Conservation (phyloP, 106 monocot genomes). For the Phalaenopsis equestris region DNA sequence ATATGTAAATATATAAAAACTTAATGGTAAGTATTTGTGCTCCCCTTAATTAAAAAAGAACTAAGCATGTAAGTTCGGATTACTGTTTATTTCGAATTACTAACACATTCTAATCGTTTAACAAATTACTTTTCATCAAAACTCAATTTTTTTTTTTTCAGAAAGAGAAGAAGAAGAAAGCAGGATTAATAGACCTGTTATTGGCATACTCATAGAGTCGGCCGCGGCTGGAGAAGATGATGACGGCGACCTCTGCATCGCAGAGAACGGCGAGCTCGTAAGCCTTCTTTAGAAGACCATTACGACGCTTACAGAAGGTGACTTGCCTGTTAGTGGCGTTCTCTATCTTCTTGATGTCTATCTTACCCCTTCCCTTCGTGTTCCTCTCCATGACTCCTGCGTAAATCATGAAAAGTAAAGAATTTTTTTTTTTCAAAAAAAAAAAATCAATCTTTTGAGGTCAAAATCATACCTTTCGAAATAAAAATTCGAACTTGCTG, state of each 20-base stretch:
- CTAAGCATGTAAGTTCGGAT: too few species aligned
- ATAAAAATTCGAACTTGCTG: not conserved
- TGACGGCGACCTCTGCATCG: conserved; percentile 15
- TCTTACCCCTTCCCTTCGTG: conserved; percentile 11
- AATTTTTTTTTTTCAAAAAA: too few species aligned
- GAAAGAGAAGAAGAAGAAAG: not conserved
- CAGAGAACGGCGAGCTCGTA: conserved; percentile 19
- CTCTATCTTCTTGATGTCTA: conserved; percentile 18
- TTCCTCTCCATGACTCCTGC: conserved; percentile 3
- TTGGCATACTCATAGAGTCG: conserved; percentile 21
- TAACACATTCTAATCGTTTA: too few species aligned
- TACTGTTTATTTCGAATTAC: too few species aligned
- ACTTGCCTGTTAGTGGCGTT: conserved; percentile 17
- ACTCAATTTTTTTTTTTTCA: too few species aligned
- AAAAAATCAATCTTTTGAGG: not conserved
- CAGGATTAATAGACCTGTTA: not conserved
- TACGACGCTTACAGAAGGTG: conserved; percentile 19
- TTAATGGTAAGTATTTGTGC: too few species aligned
- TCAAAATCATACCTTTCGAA: not conserved
- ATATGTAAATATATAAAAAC: too few species aligned
- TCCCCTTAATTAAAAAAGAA: too few species aligned
- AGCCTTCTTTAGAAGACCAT: conserved; percentile 17
- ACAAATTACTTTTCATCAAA: too few species aligned
- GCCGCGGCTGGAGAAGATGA: conserved; percentile 17
- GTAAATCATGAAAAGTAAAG: too few species aligned